Conservation (phyloP, 83 land plant species). For the Diphasiastrum complanatum region DNA sequence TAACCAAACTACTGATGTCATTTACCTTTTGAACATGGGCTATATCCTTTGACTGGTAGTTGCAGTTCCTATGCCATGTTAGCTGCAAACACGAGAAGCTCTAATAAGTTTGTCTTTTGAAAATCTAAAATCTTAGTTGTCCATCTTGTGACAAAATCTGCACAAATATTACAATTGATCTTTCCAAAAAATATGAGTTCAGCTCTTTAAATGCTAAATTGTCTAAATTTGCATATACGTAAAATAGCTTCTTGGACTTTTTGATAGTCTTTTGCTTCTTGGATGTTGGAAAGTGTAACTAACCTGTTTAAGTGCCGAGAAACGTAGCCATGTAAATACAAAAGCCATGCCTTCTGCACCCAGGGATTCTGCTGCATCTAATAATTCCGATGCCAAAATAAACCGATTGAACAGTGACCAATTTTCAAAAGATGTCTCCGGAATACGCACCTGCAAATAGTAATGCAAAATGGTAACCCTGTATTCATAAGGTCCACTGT, state of each 20-base stretch:
- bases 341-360: conserved; percentile 15
- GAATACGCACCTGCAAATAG: conserved; percentile 4
- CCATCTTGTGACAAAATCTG: no score
- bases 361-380: conserved; percentile 3
- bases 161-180: no score
- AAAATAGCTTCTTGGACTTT: no score
- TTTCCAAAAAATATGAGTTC: no score
- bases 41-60: conserved; percentile 13
- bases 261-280: no score
- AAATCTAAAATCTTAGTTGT: no score
- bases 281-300: no score
- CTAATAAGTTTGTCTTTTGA: no score
- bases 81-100: conserved; percentile 18
- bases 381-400: conserved; percentile 6
- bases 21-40: conserved; percentile 15
- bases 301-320: conserved; percentile 14
- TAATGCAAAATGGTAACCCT: background rate
- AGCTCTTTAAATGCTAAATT: no score
- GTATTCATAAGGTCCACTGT: no score
- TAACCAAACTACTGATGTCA: no score
- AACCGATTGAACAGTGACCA: conserved; percentile 18
- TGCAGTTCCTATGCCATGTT: conserved; percentile 13
- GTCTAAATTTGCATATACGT: no score
- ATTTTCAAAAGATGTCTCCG: conserved; percentile 5
- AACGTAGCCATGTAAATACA: conserved; percentile 8